Base-by-base conservation (phyloP, 768 basidiomycete species). In the Rhizopogon sp. region DNA sequence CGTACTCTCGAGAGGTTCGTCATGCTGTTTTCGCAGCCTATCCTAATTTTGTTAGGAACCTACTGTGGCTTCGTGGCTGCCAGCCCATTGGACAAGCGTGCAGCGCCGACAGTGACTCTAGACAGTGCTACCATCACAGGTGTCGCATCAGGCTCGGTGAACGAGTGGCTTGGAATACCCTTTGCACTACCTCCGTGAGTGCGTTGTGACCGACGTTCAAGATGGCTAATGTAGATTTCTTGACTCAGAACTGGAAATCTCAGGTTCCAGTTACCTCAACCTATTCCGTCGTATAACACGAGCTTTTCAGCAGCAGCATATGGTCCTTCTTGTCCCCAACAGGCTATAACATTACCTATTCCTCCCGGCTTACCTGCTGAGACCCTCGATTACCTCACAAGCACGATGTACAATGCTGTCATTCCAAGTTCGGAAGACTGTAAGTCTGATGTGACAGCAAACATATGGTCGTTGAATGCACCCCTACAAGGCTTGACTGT, bases 391-490 rank as follows among this genome's bases (percentile, higher is more conserved):
- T 56, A 56, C 57, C 39, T 66, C 14, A 57, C 67, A 16, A 73
- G 71, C 49, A 58, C 58, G 1, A 60, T 76, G 1, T 70, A 57
- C 31, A 61, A 65, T 0, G 43, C 62, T 9, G 47, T 74, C 11
- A 69, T 70, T 28, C 69, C 75, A 6, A 65, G 64, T 37, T 58
- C 66, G 13, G 79, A 80, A 59, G 81, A 80, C 57, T 82, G 81
- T 81, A 56, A 62, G 77, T 54, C 29, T 11, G 14, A 17, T 17
- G 11, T 22, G 5, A 31, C 28, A 9, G n/a, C 17, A 17, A n/a
- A 43, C 13, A 25, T 2, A 11, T 11, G 7, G 11, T 3, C 43
- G 2, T 39, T 43, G 28, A 42, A 22, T 11, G 3, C 25, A 29
- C 33, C 29, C 2, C 20, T 31, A 1, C 10, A 28, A 62, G 81